phyloP scores from a whole-genome alignment of 345 rosid species.

The Corchorus olitorius region DNA sequence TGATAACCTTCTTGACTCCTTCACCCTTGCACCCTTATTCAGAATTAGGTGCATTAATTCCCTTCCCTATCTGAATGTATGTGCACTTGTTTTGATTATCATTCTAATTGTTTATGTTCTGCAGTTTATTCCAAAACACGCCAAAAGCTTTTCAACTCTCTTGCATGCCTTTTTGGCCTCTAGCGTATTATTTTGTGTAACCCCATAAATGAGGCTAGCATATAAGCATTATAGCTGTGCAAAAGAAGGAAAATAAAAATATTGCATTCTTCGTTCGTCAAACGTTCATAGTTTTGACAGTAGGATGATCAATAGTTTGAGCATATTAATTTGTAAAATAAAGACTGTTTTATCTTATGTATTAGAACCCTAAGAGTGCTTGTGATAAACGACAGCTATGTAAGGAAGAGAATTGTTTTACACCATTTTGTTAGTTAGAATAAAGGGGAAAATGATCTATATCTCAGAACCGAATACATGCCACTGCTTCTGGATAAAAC shows the following conservation, averaged over 20 bases:
- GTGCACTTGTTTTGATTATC: background rate
- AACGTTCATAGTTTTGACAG: background rate
- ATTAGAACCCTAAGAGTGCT: background rate
- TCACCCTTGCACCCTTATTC: background rate
- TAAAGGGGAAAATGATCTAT: background rate
- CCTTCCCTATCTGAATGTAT: background rate
- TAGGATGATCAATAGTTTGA: background rate
- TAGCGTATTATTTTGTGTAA: background rate
- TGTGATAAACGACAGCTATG: background rate
- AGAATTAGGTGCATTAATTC: background rate
- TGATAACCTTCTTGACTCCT: background rate
- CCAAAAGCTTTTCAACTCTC: background rate
- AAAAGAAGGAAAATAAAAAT: background rate
- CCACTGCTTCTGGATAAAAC: constrained; percentile 10
- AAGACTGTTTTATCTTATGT: background rate
- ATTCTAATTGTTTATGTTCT: background rate
- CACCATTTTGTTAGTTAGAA: background rate
- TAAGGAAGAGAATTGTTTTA: background rate
- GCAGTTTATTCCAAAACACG: background rate
- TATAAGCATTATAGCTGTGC: background rate
- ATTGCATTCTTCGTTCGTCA: background rate
- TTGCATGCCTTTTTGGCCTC: background rate
- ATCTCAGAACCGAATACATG: background rate
- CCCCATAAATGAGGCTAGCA: background rate
- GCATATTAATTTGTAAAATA: background rate